These are phyloP conservation scores for Pulveroboletus frians DNA, from an alignment of 768 basidiomycete species.

Conservation along the genomic window DNA sequence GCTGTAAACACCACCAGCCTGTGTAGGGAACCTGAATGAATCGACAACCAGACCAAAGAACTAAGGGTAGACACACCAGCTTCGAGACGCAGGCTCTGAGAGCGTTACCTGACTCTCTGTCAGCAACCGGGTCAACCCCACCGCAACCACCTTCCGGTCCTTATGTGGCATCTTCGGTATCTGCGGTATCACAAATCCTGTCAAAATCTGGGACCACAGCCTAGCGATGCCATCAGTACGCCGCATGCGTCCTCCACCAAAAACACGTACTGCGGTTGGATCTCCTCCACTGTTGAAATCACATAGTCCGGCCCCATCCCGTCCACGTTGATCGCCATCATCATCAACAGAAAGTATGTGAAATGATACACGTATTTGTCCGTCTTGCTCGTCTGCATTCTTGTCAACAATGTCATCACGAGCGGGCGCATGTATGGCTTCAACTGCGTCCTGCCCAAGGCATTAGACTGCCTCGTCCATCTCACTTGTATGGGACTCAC, in stretches of 20 bases:
- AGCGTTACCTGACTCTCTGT: constrained; percentile 71
- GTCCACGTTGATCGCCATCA: constrained; percentile 67
- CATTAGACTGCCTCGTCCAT: not conserved
- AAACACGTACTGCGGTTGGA: constrained; percentile 67
- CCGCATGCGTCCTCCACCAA: not conserved
- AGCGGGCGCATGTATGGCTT: constrained; percentile 70
- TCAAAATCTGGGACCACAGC: constrained; percentile 76
- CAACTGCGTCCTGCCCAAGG: constrained; percentile 47
- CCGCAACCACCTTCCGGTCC: constrained; percentile 79
- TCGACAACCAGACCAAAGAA: not conserved
- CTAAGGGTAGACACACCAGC: constrained; percentile 48
- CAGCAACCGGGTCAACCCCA: constrained; percentile 76
- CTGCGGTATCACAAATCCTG: constrained; percentile 75
- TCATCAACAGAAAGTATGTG: constrained; percentile 70
- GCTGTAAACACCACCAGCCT: constrained; percentile 71
- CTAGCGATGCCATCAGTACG: constrained; percentile 27
- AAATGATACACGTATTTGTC: constrained; percentile 83
- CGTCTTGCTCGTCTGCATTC: constrained; percentile 86
- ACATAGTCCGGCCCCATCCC: constrained; percentile 77
- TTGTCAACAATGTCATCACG: constrained; percentile 72
- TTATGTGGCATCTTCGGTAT: constrained; percentile 73
- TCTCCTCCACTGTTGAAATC: constrained; percentile 70
- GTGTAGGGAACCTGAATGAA: not conserved
- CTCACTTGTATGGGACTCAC: constrained; percentile 43
- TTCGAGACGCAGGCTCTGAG: constrained; percentile 51